phyloP scores from a whole-genome alignment of 2,329 filamentous ascomycete species.

The Aspergillus sp. region DNA sequence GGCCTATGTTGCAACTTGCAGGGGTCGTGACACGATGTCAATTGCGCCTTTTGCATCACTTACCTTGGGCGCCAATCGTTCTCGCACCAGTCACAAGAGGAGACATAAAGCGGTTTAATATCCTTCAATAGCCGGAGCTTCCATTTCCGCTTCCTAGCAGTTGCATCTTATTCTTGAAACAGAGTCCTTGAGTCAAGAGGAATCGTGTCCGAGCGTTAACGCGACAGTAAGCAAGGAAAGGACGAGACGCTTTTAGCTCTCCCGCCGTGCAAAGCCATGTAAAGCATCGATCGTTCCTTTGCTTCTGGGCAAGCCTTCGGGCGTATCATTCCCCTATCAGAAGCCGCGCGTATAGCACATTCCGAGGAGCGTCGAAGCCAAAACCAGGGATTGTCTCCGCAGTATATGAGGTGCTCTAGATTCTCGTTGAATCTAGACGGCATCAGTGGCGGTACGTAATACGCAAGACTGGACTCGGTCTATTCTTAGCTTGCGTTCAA shows the following conservation, averaged over 20 bases:
- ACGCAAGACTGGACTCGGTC: neutral
- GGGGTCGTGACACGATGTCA: neutral
- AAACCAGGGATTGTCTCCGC: neutral
- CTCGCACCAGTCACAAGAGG: neutral
- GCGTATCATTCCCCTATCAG: slow-evolving; percentile 6
- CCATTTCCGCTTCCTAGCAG: neutral
- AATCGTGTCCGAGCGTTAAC: neutral
- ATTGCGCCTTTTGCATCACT: neutral
- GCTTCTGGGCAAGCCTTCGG: slow-evolving; percentile 1
- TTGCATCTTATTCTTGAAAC: neutral
- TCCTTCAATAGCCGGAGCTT: neutral
- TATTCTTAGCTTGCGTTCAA: neutral
- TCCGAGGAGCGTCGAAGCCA: neutral
- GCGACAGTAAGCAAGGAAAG: neutral
- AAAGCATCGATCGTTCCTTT: slow-evolving; percentile 6
- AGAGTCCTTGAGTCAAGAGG: neutral
- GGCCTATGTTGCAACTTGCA: slow-evolving; percentile 5
- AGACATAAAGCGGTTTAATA: neutral
- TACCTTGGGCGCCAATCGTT: slow-evolving; percentile 1
- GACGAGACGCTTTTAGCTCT: neutral
- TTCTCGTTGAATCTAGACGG: neutral
- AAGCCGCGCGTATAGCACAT: neutral
- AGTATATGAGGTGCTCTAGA: neutral
- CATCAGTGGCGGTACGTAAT: slow-evolving; percentile 1
- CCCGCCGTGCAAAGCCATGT: slow-evolving; percentile 4